Percentiles rank a stretch among this genome's conserved stretches.
Conservation (phyloP, 2,329 filamentous ascomycete species). For the Waltergamsia citrina region DNA sequence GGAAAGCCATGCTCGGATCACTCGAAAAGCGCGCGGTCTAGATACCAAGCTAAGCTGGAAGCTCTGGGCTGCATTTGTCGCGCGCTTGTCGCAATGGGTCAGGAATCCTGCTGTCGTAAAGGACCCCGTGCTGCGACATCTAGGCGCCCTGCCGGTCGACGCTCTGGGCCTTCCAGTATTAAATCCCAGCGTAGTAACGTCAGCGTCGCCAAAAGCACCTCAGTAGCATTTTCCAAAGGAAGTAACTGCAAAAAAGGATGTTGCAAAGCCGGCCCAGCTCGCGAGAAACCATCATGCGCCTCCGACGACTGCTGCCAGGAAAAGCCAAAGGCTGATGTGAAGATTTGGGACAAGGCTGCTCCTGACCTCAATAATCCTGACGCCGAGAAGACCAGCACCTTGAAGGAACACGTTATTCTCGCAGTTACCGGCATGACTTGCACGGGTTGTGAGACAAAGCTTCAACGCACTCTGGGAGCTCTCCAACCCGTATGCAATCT, state of each 20-base stretch:
- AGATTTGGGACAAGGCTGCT: constrained; percentile 2
- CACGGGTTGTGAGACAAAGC: constrained; percentile 5
- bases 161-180: too few species aligned
- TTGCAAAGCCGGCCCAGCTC: not conserved
- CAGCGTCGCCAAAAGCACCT: too few species aligned
- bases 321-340: not conserved
- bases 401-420: constrained; percentile 4
- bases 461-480: constrained; percentile 2
- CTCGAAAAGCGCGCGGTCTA: constrained; percentile 18
- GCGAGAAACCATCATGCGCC: not conserved
- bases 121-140: too few species aligned
- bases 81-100: constrained; percentile 37
- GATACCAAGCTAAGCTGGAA: constrained; percentile 31
- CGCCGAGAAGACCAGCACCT: constrained; percentile 14
- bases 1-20: constrained; percentile 28
- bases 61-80: constrained; percentile 45
- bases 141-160: too few species aligned
- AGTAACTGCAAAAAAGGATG: too few species aligned
- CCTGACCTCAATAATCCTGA: not conserved
- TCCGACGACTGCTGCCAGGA: constrained; percentile 8
- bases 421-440: constrained; percentile 5
- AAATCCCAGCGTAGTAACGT: too few species aligned
- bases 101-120: constrained; percentile 38
- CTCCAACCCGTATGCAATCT: constrained; percentile 1
- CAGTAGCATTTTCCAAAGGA: too few species aligned